phyloP scores from a whole-genome alignment of 257 asterid species.

The Nyctanthes arbortristis region DNA sequence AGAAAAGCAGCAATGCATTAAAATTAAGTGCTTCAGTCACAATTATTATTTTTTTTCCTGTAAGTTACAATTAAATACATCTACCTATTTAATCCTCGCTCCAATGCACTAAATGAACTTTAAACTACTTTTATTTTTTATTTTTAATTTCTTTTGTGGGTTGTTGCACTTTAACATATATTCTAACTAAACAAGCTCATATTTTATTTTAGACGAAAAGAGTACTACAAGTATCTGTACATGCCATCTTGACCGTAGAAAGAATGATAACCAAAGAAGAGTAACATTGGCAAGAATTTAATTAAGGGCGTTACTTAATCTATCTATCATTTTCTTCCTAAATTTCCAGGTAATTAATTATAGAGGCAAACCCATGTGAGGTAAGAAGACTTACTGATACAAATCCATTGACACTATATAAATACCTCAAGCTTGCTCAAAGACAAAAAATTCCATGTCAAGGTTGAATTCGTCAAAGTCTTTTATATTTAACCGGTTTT shows the following conservation, averaged over 20 bases:
- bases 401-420: background rate
- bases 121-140: background rate
- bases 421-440: background rate
- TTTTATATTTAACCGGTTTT: background rate
- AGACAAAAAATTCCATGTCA: background rate
- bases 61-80: background rate
- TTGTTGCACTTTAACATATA: background rate
- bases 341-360: background rate
- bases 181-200: no score
- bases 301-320: background rate
- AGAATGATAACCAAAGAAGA: background rate
- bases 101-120: background rate
- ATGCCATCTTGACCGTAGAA: background rate
- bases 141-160: no score
- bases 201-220: no score
- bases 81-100: background rate
- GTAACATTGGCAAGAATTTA: background rate
- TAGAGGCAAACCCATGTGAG: background rate
- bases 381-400: background rate
- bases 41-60: background rate
- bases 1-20: background rate
- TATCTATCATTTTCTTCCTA: background rate
- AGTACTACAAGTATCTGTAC: background rate
- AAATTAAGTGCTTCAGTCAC: background rate
- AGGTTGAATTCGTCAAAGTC: background rate